Conservation (phyloP, 257 asterid genomes). For the Gentiana straminea region DNA sequence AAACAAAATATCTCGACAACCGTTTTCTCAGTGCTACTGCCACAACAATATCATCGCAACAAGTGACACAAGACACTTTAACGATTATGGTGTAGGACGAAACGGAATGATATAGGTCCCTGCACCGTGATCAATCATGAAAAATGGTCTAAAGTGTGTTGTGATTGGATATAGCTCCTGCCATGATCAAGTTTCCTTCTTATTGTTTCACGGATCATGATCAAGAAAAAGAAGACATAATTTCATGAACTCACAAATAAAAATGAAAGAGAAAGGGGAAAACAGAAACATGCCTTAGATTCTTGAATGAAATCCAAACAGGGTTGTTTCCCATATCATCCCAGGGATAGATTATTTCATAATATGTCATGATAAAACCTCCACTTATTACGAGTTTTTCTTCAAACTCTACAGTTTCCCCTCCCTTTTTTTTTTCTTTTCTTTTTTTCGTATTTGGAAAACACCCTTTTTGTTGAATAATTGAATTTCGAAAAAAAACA, state of each 20-base stretch:
- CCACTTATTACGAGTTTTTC: background rate
- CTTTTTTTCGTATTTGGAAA: too few species aligned
- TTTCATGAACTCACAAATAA: background rate
- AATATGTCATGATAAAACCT: background rate
- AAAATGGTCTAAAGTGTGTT: too few species aligned
- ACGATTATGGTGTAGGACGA: too few species aligned
- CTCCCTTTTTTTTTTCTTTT: too few species aligned
- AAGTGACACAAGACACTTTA: too few species aligned
- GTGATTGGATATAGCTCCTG: too few species aligned
- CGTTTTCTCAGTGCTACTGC: too few species aligned
- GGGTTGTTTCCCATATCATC: conserved; percentile 18
- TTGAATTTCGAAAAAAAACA: background rate
- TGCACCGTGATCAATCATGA: background rate
- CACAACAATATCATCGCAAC: too few species aligned
- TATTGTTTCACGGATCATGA: too few species aligned
- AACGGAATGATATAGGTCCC: too few species aligned
- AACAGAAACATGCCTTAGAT: conserved; percentile 17
- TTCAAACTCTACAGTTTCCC: conserved; percentile 4
- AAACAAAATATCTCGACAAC: background rate
- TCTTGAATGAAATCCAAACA: conserved; percentile 31
- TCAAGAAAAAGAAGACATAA: background rate
- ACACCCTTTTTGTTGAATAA: too few species aligned
- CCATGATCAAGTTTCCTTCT: too few species aligned
- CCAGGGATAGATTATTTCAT: conserved; percentile 11
- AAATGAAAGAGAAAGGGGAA: background rate